A percentile compares a stretch with the other conserved stretches of the same genome.
phyloP scores from a whole-genome alignment of 2,329 filamentous ascomycete species.

The Fusarium tjaetaba region DNA sequence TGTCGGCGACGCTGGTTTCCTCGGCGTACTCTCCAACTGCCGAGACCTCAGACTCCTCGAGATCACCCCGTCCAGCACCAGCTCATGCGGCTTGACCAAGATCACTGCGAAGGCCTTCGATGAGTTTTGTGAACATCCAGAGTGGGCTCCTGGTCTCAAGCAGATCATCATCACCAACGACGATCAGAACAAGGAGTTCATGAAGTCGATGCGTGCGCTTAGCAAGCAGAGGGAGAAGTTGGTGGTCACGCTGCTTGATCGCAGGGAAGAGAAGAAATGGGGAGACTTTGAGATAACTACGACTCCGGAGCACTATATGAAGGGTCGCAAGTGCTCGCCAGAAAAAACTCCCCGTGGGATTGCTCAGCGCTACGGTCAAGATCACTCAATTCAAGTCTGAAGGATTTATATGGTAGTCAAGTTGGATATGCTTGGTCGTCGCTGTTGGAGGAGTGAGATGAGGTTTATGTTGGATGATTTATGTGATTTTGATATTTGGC shows the following conservation, averaged over 20 bases:
- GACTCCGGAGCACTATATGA: background rate
- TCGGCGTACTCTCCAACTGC: background rate
- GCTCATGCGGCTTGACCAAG: no score
- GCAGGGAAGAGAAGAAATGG: constrained; percentile 4
- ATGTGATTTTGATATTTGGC: background rate
- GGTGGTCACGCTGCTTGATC: background rate
- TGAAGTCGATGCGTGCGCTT: constrained; percentile 27
- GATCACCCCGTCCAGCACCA: background rate
- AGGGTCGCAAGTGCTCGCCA: background rate
- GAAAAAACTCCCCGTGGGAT: background rate
- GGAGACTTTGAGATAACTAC: constrained; percentile 20
- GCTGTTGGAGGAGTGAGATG: background rate
- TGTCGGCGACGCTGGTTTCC: background rate
- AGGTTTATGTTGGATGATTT: background rate
- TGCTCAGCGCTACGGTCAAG: background rate
- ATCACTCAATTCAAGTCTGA: background rate
- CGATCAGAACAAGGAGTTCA: background rate
- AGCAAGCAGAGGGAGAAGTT: constrained; percentile 7
- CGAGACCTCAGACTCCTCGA: background rate
- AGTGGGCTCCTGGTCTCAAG: constrained; percentile 20
- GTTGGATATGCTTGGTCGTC: background rate
- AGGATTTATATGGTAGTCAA: background rate
- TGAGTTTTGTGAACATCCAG: background rate
- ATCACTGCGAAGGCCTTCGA: background rate
- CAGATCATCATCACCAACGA: background rate